Percentiles rank a stretch among this genome's conserved stretches.
Conservation (phyloP, 2,329 filamentous ascomycete species). For the Ophiostoma himal-ulmi region DNA sequence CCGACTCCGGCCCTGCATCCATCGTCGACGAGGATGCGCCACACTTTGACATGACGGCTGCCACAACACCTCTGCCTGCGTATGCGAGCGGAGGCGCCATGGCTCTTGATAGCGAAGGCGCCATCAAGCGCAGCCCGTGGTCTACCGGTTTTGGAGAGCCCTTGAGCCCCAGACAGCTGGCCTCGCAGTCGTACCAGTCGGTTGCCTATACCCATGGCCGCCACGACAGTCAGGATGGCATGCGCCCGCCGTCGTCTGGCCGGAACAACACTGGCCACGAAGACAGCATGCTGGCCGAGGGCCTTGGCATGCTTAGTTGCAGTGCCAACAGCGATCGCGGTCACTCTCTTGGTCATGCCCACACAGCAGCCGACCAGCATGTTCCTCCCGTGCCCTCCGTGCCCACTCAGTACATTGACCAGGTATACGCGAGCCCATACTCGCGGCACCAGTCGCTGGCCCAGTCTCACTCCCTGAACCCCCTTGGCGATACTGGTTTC, state of each 20-base stretch:
- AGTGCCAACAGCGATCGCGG: conserved; percentile 75
- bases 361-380: conserved; percentile 55
- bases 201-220: background rate
- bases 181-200: background rate
- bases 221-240: conserved; percentile 58
- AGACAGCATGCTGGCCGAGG: conserved; percentile 80
- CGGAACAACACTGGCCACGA: conserved; percentile 47
- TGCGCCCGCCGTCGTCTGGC: conserved; percentile 72
- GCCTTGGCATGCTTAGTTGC: conserved; percentile 83
- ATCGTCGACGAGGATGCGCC: conserved; percentile 72
- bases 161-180: background rate
- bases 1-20: conserved; percentile 60
- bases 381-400: conserved; percentile 84
- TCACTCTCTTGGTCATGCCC: conserved; percentile 50
- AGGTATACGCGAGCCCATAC: conserved; percentile 36
- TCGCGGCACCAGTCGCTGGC: background rate
- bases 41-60: conserved; percentile 51
- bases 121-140: conserved; percentile 31
- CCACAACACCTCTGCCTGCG: conserved; percentile 80
- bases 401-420: conserved; percentile 67
- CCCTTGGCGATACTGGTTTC: conserved; percentile 54
- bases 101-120: conserved; percentile 40
- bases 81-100: conserved; percentile 56
- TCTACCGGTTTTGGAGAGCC: conserved; percentile 30
- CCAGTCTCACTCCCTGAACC: conserved; percentile 29